Evolutionary conservation across 2,329 filamentous ascomycete genomes (phyloP).

Genomic region (Cryphonectria radicalis): DNA sequence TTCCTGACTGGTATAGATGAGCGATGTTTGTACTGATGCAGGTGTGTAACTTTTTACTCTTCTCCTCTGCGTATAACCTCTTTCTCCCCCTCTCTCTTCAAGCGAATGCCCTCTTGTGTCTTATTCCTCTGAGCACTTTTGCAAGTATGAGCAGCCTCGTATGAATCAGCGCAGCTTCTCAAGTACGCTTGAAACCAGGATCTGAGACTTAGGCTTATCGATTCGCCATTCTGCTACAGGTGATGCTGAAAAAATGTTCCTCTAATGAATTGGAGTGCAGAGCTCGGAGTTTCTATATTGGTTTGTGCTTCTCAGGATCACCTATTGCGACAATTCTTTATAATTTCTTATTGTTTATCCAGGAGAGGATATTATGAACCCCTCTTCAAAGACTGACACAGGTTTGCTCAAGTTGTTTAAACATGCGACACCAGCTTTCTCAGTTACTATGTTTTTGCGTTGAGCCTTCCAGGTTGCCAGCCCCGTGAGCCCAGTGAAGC

Average conservation of each 20-base stretch:
- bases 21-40: not conserved
- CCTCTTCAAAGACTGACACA: no score
- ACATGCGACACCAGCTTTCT: no score
- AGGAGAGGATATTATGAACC: no score
- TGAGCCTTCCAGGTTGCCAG: not conserved
- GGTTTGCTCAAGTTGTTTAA: no score
- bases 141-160: not conserved
- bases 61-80: not conserved
- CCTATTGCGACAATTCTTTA: no score
- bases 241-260: not conserved
- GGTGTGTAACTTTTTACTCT: not conserved
- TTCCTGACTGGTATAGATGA: not conserved
- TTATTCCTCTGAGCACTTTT: not conserved
- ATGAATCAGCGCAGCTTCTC: not conserved
- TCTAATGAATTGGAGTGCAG: not conserved
- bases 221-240: not conserved
- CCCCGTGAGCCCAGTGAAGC: not conserved
- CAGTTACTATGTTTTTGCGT: no score
- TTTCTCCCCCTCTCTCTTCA: no score
- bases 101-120: not conserved
- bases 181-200: not conserved
- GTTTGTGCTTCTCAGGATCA: not conserved
- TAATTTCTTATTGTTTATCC: no score
- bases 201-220: not conserved
- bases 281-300: no score